Evolutionary conservation across 495 filamentous ascomycete genomes (phyloP), one percentile per base, ranked within the genome.

Genomic region (Neurospora sp.): DNA sequence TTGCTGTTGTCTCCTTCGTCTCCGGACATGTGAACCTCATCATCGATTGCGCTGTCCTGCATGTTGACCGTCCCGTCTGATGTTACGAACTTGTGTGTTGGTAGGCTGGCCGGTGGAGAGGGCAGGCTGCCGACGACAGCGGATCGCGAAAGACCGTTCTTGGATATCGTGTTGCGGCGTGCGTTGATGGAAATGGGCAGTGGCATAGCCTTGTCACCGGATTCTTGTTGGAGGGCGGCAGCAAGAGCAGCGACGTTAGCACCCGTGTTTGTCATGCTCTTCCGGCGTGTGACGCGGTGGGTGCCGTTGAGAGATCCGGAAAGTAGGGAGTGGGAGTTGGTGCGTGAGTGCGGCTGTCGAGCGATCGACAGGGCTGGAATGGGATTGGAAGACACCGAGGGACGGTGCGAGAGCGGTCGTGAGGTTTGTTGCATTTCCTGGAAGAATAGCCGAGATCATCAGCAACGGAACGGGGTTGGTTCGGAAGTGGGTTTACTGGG

Each of bases 251-350:
- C 89, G 70, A 83, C 82, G 81, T 93, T 96, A 78, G 89, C 87
- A 39, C 88, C 87, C 38, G 90, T 88, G 40, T 88, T 90, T 70
- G 92, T 93, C 75, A 94, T 94, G 82, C 94, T 97, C 88, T 98
- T 99, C 72, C 96, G 88, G 74, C 96, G 93, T 73, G 92, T 94
- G 74, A 99, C 89, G 71, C 96, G 93, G 81, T 97, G 91, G 79
- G 87, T 88, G 77, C 90, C 80, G 82, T 93, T 95, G 82, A 93
- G 86, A 44, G 93, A 89, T 69, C 80, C 78, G 69, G 79, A 79
- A 77, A 93, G 91, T 74, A 93, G 84, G 18, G 92, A 95, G 80
- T 96, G 91, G 20, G 94, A 92, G 82, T 94, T 94, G 76, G 90
- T 88, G 74, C 94, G 92, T 69, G 87, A 88, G 78, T 88, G 87